phyloP scores from a whole-genome alignment of 2,329 filamentous ascomycete genomes.

The Gremmenia infestans region DNA sequence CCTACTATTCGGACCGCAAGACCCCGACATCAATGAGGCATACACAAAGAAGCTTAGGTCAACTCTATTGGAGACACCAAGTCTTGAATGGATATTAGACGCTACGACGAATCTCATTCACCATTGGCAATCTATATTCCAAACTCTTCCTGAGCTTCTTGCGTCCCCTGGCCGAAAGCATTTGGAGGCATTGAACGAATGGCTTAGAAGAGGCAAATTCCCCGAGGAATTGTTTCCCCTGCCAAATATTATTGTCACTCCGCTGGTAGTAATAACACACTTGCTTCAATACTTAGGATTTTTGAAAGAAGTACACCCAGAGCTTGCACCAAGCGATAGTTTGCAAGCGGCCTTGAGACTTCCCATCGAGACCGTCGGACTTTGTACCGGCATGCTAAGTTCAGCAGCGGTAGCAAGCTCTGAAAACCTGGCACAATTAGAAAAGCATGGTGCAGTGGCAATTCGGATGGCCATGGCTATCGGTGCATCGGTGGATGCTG shows the following conservation, averaged over 20 bases:
- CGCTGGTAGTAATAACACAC: constrained; percentile 37
- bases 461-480: constrained; percentile 9
- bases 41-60: constrained; percentile 1
- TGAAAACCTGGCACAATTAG: constrained; percentile 26
- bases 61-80: neutral
- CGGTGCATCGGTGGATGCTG: constrained; percentile 10
- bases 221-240: constrained; percentile 14
- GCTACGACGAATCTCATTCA: constrained; percentile 15
- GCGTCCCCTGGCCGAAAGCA: constrained; percentile 5
- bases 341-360: neutral
- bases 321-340: neutral
- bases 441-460: constrained; percentile 30
- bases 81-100: constrained; percentile 18
- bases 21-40: neutral
- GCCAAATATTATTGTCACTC: constrained; percentile 33
- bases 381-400: constrained; percentile 38
- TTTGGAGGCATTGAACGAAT: constrained; percentile 12
- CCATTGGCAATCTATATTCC: constrained; percentile 12
- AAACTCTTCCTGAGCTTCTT: constrained; percentile 14
- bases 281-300: constrained; percentile 31
- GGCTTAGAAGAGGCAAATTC: constrained; percentile 15
- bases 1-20: constrained; percentile 4
- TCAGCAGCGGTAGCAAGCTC: constrained; percentile 35
- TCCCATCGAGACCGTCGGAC: constrained; percentile 30
- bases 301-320: neutral